Evolutionary conservation across 75 land plant species (phyloP).

Genomic region (Cupressus sempervirens): DNA sequence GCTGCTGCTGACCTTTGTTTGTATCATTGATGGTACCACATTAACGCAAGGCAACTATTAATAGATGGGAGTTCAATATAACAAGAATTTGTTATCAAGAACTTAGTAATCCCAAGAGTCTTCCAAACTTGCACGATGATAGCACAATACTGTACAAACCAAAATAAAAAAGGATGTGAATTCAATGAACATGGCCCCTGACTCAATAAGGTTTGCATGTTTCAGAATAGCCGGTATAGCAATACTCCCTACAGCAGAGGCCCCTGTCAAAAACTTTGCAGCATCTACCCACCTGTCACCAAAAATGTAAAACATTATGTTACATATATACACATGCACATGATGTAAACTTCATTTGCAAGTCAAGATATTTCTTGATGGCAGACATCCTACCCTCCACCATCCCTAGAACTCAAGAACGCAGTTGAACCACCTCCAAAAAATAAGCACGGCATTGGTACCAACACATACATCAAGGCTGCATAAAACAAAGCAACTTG

Average conservation of each 20-base stretch:
- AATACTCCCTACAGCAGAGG: slow-evolving; percentile 89
- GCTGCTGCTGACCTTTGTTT: background rate
- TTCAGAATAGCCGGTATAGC: slow-evolving; percentile 91
- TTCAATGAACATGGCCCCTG: slow-evolving; percentile 90
- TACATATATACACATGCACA: background rate
- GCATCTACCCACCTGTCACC: slow-evolving; percentile 76
- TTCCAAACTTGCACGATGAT: slow-evolving; percentile 75
- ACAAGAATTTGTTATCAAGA: background rate
- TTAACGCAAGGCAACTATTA: background rate
- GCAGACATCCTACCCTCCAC: slow-evolving; percentile 56
- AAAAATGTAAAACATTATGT: background rate
- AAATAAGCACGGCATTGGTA: slow-evolving; percentile 97
- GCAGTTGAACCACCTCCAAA: slow-evolving; percentile 82
- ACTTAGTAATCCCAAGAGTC: slow-evolving; percentile 47
- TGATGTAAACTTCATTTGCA: background rate
- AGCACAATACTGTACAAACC: slow-evolving; percentile 73
- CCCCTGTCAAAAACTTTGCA: slow-evolving; percentile 92
- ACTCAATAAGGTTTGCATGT: slow-evolving; percentile 74
- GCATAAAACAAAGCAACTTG: slow-evolving; percentile 13
- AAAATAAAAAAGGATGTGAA: slow-evolving; percentile 82
- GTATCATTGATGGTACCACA: background rate
- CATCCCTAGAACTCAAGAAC: slow-evolving; percentile 63
- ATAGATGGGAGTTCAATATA: background rate
- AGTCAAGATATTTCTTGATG: background rate
- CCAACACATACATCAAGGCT: slow-evolving; percentile 94